Evolutionary conservation across 2,329 filamentous ascomycete genomes (phyloP).

Genomic region (Ascochyta fabae): DNA sequence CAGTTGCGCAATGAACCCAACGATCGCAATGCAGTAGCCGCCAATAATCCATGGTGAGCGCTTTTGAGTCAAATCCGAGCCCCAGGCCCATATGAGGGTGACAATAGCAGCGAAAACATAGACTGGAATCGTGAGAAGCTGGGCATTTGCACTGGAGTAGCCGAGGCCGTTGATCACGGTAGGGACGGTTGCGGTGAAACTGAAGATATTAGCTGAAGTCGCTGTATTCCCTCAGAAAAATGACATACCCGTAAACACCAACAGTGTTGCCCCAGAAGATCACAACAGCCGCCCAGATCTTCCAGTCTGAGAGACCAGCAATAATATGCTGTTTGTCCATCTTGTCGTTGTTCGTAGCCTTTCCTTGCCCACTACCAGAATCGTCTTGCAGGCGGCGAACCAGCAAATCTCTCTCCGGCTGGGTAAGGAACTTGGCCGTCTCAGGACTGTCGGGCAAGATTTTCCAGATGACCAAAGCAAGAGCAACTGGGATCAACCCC

Average conservation of each 20-base stretch:
- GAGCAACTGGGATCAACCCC: slow-evolving; percentile 39
- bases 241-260: slow-evolving; percentile 43
- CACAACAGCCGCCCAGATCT: slow-evolving; percentile 43
- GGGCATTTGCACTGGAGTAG: slow-evolving; percentile 50
- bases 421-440: slow-evolving; percentile 48
- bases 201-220: slow-evolving; percentile 10
- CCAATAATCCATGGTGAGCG: slow-evolving; percentile 62
- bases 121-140: slow-evolving; percentile 52
- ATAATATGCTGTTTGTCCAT: slow-evolving; percentile 56
- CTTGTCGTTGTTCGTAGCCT: slow-evolving; percentile 57
- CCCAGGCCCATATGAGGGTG: slow-evolving; percentile 52
- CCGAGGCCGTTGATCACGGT: slow-evolving; percentile 53
- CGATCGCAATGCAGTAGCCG: slow-evolving; percentile 57
- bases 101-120: slow-evolving; percentile 53
- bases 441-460: slow-evolving; percentile 58
- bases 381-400: slow-evolving; percentile 47
- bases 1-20: slow-evolving; percentile 64
- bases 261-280: slow-evolving; percentile 50
- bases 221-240: not conserved
- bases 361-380: slow-evolving; percentile 54
- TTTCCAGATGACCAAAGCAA: slow-evolving; percentile 59
- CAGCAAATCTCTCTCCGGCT: slow-evolving; percentile 43
- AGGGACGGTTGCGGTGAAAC: slow-evolving; percentile 50
- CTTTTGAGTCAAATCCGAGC: slow-evolving; percentile 59
- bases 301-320: slow-evolving; percentile 54